These are phyloP conservation scores for Ajuga reptans DNA, from an alignment of 305 asterid species.

Conservation along the genomic window DNA sequence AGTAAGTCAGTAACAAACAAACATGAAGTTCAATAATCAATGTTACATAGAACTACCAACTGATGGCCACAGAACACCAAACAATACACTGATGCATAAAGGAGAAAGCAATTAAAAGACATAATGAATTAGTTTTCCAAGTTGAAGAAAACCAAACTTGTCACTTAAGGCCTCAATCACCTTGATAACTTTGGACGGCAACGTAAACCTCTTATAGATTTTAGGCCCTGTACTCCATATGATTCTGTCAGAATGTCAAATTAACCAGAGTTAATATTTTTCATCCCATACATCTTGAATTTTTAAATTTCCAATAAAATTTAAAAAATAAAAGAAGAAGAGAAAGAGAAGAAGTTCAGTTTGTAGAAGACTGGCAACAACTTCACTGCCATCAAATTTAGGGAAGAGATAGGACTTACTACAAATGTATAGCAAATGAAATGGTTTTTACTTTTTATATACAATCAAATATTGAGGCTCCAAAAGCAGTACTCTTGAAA, in stretches of 20 bases:
- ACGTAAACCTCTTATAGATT: slow-evolving; percentile 68
- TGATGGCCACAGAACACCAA: background rate
- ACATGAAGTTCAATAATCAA: slow-evolving; percentile 7
- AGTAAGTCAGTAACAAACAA: background rate
- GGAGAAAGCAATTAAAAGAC: background rate
- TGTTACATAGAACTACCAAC: too few species aligned
- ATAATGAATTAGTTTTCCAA: slow-evolving; percentile 9
- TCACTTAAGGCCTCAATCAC: slow-evolving; percentile 30
- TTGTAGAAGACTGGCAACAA: background rate
- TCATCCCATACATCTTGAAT: background rate
- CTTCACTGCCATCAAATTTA: background rate
- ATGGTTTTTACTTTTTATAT: background rate
- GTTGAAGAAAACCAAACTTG: background rate
- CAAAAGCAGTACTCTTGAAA: too few species aligned
- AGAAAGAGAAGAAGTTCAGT: too few species aligned
- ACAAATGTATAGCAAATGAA: background rate
- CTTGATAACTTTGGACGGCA: slow-evolving; percentile 70
- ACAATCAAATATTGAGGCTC: background rate
- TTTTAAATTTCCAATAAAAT: background rate
- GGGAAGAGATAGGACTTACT: background rate
- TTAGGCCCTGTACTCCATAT: slow-evolving; percentile 84
- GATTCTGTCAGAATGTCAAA: slow-evolving; percentile 49
- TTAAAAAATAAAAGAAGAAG: background rate
- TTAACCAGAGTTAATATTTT: slow-evolving; percentile 15
- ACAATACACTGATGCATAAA: background rate